phyloP scores from a whole-genome alignment of 129 eudicot species.

The Artemisia annua region DNA sequence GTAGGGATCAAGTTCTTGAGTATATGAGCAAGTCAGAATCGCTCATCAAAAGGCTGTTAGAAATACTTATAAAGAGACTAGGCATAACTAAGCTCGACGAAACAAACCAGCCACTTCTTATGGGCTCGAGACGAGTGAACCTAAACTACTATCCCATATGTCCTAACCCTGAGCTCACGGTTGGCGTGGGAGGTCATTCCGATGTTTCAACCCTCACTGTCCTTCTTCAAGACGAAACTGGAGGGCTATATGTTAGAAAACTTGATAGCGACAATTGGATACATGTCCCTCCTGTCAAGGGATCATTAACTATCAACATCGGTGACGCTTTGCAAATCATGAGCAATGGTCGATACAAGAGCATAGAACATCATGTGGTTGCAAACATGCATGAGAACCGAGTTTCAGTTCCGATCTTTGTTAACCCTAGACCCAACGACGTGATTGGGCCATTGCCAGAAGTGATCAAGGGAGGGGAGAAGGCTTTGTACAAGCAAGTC shows the following conservation, averaged over 20 bases:
- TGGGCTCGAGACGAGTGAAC: slow-evolving; percentile 51
- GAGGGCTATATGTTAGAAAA: neutral
- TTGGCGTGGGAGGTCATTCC: slow-evolving; percentile 56
- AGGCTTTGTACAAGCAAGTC: slow-evolving; percentile 38
- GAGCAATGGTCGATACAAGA: slow-evolving; percentile 56
- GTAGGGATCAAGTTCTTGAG: neutral
- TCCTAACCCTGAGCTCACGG: slow-evolving; percentile 53
- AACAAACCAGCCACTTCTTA: slow-evolving; percentile 33
- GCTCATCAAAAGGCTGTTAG: slow-evolving; percentile 32
- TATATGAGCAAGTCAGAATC: slow-evolving; percentile 37
- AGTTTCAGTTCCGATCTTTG: slow-evolving; percentile 11
- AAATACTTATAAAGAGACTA: slow-evolving; percentile 39
- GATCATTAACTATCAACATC: slow-evolving; percentile 44
- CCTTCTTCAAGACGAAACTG: slow-evolving; percentile 46
- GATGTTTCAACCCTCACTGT: slow-evolving; percentile 52
- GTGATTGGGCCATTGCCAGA: slow-evolving; percentile 41
- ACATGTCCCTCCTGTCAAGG: slow-evolving; percentile 29
- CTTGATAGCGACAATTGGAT: too few relatives aligned
- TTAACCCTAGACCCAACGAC: slow-evolving; percentile 44
- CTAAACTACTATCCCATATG: slow-evolving; percentile 53
- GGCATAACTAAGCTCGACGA: slow-evolving; percentile 28
- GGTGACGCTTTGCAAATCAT: slow-evolving; percentile 56
- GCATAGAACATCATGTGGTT: slow-evolving; percentile 34
- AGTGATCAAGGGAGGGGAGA: slow-evolving; percentile 35
- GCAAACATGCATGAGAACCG: too few relatives aligned